Evolutionary conservation across 2,329 filamentous ascomycete genomes (phyloP).

Genomic region (Aspergillus aculeatus): DNA sequence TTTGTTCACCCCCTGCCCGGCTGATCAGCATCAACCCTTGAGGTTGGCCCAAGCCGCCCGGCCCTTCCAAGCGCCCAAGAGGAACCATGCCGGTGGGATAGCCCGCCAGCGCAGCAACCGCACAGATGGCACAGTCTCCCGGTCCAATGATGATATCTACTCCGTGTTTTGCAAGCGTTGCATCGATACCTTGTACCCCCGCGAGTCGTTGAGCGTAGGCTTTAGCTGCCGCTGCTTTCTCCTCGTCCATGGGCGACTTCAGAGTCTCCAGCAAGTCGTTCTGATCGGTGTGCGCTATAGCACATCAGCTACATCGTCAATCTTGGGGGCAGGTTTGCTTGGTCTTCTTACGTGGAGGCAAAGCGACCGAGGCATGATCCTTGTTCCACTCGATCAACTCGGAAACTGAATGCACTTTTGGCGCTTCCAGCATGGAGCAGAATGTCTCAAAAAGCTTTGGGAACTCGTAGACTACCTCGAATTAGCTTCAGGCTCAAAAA

Average conservation of each 20-base stretch:
- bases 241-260: neutral
- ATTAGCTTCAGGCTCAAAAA: neutral
- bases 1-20: neutral
- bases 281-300: neutral
- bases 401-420: neutral
- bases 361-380: neutral
- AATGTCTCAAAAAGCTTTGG: neutral
- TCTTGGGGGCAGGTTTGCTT: no score
- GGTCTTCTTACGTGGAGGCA: neutral
- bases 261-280: neutral
- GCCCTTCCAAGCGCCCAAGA: neutral
- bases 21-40: slow-evolving; percentile 1
- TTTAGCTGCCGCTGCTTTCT: neutral
- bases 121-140: neutral
- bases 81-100: neutral
- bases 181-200: neutral
- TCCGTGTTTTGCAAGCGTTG: neutral
- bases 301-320: no score
- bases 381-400: neutral
- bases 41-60: neutral
- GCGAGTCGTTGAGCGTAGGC: neutral
- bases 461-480: neutral
- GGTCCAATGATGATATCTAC: neutral
- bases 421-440: neutral
- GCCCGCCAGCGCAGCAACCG: neutral